Base-by-base conservation (phyloP, 176 grass and related monocot genomes). In the Pontederia paniculata region DNA sequence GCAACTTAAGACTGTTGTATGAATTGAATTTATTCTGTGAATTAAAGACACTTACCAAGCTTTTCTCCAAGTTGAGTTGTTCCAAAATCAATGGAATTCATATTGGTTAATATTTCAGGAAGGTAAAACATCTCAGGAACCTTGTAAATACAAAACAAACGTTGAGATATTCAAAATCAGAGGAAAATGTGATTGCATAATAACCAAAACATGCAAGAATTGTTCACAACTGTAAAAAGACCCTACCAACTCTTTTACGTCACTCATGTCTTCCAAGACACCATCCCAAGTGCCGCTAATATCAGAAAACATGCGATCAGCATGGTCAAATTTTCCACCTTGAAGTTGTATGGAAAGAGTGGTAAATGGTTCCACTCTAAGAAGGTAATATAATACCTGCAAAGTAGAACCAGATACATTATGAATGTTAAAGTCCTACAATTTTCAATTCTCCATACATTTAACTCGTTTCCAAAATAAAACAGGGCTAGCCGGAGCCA, bases 41-140 rank as follows among this genome's bases (percentile, higher is more conserved):
- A 57, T 23, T 17, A 19, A 68, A 61, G 22, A 19, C 9, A 69
- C 50, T 78, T 68, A 88, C 86, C 77, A 70, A 84, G 48, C 59
- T 68, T 90, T 73, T 69, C 70, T 45, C 54, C 71, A 77, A 87
- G 93, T 77, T 97, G 93, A 75, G 86, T 97, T 56, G 80, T 82
- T 20, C 93, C 93, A 55, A 97, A 97, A 55, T 97, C 86, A 4
- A 97, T 90, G 13, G 77, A 77, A 54, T 90, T 84, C 57, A 79
- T 61, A 76, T 81, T 72, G 58, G 64, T 77, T 58, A 97, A 77
- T 76, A 81, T 48, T 59, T 97, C 93, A 77, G 93, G 86, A 59
- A 97, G 82, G 68, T 97, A 97, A 89, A 88, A 97, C 77, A 97
- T 74, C 68, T 97, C 93, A 47, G 93, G 93, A 68, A 97, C 91